A percentile compares a stretch with the other conserved stretches of the same genome.
Evolutionary conservation across 768 basidiomycete genomes (phyloP).

Genomic region (Baorangia bicolor): DNA sequence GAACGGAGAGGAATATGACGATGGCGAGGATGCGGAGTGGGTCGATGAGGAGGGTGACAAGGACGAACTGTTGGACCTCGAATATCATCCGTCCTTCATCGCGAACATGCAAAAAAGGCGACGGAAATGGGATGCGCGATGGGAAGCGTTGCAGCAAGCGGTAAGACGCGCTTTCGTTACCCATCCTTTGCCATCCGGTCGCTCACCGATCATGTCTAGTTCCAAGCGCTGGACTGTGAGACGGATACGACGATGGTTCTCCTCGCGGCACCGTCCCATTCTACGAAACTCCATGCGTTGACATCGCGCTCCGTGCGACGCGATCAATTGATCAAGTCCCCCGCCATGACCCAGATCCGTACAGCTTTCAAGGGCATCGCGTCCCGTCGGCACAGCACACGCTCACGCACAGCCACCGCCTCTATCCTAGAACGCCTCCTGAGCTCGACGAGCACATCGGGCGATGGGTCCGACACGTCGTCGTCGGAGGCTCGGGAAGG

Average conservation of each 20-base stretch:
- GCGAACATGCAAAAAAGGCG: slow-evolving; percentile 65
- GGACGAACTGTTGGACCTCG: slow-evolving; percentile 70
- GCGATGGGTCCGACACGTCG: slow-evolving; percentile 56
- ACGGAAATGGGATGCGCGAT: slow-evolving; percentile 70
- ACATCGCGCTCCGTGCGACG: slow-evolving; percentile 71
- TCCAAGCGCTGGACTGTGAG: slow-evolving; percentile 75
- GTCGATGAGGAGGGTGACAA: slow-evolving; percentile 73
- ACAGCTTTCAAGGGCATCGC: slow-evolving; percentile 61
- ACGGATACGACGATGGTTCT: slow-evolving; percentile 78
- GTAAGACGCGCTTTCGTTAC: slow-evolving; percentile 37
- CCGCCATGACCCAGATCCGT: slow-evolving; percentile 53
- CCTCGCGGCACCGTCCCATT: slow-evolving; percentile 72
- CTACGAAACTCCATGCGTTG: slow-evolving; percentile 60
- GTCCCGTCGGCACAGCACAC: slow-evolving; percentile 48
- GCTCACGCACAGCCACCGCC: slow-evolving; percentile 42
- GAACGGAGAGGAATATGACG: slow-evolving; percentile 20
- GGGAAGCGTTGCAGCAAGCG: slow-evolving; percentile 73
- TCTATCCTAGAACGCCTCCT: slow-evolving; percentile 49
- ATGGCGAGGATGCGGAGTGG: slow-evolving; percentile 53
- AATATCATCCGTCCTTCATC: slow-evolving; percentile 73
- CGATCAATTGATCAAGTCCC: slow-evolving; percentile 46
- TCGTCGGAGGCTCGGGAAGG: slow-evolving; percentile 51
- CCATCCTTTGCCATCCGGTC: background rate
- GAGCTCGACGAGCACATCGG: slow-evolving; percentile 39
- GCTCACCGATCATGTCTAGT: slow-evolving; percentile 40